A percentile compares a stretch with the other conserved stretches of the same genome.
Conservation (phyloP, 495 filamentous ascomycete genomes). For the Aspergillus nidulans region DNA sequence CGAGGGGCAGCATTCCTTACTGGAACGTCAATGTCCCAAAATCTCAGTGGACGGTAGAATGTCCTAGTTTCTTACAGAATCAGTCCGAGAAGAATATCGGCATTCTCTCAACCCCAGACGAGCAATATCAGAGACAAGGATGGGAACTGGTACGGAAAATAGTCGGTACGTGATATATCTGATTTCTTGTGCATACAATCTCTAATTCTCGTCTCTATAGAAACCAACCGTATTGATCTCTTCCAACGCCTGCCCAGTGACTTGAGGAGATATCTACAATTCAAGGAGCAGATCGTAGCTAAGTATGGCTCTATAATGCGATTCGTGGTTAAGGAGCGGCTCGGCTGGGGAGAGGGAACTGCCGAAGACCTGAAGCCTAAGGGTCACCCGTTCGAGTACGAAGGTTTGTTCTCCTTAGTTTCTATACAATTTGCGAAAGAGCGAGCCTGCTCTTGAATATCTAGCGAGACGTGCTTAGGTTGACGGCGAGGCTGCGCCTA, state of each 20-base stretch:
- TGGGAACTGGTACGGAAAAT: constrained; percentile 63
- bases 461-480: not conserved
- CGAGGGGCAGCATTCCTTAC: constrained; percentile 49
- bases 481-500: not conserved
- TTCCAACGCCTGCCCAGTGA: constrained; percentile 74
- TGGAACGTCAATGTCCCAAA: constrained; percentile 76
- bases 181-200: not conserved
- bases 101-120: constrained; percentile 65
- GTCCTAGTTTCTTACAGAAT: constrained; percentile 63
- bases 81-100: constrained; percentile 40
- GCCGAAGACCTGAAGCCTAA: constrained; percentile 36
- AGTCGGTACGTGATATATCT: constrained; percentile 38
- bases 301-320: constrained; percentile 69
- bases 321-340: constrained; percentile 62
- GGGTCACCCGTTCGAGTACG: constrained; percentile 45
- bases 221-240: constrained; percentile 61
- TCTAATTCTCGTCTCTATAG: constrained; percentile 18
- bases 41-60: constrained; percentile 54
- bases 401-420: constrained; percentile 32
- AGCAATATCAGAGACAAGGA: constrained; percentile 47
- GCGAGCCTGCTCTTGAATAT: not conserved
- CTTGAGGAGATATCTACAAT: constrained; percentile 66
- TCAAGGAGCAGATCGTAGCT: constrained; percentile 54
- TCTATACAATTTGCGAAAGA: no score
- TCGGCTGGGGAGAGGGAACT: constrained; percentile 55